phyloP scores from a whole-genome alignment of 495 filamentous ascomycete genomes.

The Hyaloscypha variabilis region DNA sequence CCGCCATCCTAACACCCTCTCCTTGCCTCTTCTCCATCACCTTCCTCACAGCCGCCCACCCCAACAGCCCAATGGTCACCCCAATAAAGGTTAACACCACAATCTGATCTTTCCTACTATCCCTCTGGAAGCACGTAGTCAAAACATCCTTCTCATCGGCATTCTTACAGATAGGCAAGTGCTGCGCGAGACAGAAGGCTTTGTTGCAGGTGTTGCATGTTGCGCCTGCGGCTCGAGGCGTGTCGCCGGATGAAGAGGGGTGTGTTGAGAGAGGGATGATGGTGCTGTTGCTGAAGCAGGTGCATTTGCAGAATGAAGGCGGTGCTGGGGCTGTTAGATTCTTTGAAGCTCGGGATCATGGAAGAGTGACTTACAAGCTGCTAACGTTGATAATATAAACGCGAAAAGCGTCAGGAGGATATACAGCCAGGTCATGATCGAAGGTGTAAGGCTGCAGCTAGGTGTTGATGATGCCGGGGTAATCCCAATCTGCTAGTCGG shows the following conservation, averaged over 20 bases:
- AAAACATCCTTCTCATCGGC: constrained; percentile 86
- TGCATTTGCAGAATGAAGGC: constrained; percentile 97
- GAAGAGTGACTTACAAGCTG: constrained; percentile 24
- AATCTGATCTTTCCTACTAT: constrained; percentile 84
- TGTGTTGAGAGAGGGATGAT: constrained; percentile 69
- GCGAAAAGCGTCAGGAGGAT: constrained; percentile 23
- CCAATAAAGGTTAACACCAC: constrained; percentile 93
- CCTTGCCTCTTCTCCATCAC: constrained; percentile 26
- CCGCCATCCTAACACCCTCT: constrained; percentile 17
- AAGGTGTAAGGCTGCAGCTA: not conserved
- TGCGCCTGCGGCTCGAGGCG: constrained; percentile 23
- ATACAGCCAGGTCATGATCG: constrained; percentile 17
- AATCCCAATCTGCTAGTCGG: not conserved
- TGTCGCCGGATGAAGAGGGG: constrained; percentile 29
- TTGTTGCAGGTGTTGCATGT: constrained; percentile 87
- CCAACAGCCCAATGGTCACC: constrained; percentile 79
- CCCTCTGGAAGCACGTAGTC: constrained; percentile 91
- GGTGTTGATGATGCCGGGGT: not conserved
- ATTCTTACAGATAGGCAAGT: constrained; percentile 82
- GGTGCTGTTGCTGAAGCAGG: constrained; percentile 87
- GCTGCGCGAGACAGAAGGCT: constrained; percentile 84
- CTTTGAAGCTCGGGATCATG: not conserved
- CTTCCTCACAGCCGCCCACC: constrained; percentile 70
- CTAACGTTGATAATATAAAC: constrained; percentile 25
- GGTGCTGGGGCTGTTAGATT: constrained; percentile 36